A percentile compares a stretch with the other conserved stretches of the same genome.
These are phyloP conservation scores for Fremontodendron californicum DNA, from an alignment of 345 rosid genomes.

Conservation along the genomic window DNA sequence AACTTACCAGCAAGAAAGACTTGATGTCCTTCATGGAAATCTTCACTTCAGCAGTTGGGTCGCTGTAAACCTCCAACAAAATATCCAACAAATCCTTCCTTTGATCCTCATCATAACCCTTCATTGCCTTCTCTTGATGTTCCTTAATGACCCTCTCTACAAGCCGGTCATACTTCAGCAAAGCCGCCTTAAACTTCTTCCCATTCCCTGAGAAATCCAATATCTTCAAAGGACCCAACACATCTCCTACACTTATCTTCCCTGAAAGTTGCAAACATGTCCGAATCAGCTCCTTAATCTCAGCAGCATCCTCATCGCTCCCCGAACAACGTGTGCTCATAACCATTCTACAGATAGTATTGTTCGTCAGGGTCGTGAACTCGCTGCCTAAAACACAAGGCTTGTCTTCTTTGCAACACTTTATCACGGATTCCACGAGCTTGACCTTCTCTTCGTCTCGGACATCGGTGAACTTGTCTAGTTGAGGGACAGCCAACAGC, in stretches of 20 bases:
- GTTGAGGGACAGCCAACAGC: conserved; percentile 59
- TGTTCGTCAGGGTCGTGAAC: conserved; percentile 42
- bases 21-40: conserved; percentile 56
- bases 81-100: conserved; percentile 42
- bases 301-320: conserved; percentile 38
- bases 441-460: conserved; percentile 45
- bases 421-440: conserved; percentile 46
- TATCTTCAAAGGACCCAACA: conserved; percentile 59
- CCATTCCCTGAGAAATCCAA: conserved; percentile 61
- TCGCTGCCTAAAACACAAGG: conserved; percentile 36
- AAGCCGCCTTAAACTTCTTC: conserved; percentile 38
- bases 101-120: conserved; percentile 6
- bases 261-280: conserved; percentile 48
- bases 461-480: conserved; percentile 37
- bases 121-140: conserved; percentile 38
- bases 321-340: conserved; percentile 62
- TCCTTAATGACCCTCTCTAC: conserved; percentile 55
- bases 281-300: conserved; percentile 32
- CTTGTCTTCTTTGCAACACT: conserved; percentile 33
- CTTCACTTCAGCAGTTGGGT: conserved; percentile 48
- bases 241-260: conserved; percentile 52
- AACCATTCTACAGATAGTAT: conserved; percentile 57
- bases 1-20: conserved; percentile 46
- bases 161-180: conserved; percentile 41
- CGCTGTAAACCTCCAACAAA: conserved; percentile 35